Conservation (phyloP, 352 stramenopile species). For the Phytophthora crassamura region DNA sequence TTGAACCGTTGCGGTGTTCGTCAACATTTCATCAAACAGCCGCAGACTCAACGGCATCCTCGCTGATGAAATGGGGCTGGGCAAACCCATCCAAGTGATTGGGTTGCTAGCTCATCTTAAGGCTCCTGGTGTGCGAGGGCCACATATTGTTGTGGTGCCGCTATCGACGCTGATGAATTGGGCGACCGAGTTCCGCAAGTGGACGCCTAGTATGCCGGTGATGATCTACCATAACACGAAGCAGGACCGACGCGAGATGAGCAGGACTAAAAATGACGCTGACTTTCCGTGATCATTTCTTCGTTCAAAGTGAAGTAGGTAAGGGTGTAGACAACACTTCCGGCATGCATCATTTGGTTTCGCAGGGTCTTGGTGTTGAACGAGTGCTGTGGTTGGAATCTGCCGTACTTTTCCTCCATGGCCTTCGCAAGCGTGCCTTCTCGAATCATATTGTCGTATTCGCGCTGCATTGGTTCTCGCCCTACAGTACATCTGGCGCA, state of each 20-base stretch:
- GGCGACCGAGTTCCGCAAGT: slow-evolving; percentile 91
- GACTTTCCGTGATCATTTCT: slow-evolving; percentile 90
- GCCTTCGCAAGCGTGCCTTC: slow-evolving; percentile 87
- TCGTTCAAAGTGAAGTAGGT: slow-evolving; percentile 91
- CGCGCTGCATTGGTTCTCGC: slow-evolving; percentile 92
- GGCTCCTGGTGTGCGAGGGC: slow-evolving; percentile 88
- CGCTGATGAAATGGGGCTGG: slow-evolving; percentile 90
- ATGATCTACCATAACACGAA: slow-evolving; percentile 97
- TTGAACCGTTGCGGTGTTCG: no score
- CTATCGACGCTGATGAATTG: slow-evolving; percentile 99
- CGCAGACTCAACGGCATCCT: slow-evolving; percentile 94
- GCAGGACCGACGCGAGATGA: slow-evolving; percentile 53
- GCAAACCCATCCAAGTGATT: slow-evolving; percentile 94
- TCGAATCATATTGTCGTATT: slow-evolving; percentile 95
- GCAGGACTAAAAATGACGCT: slow-evolving; percentile 52
- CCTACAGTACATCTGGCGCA: slow-evolving; percentile 88
- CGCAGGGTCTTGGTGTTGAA: slow-evolving; percentile 64
- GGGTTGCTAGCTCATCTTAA: slow-evolving; percentile 95
- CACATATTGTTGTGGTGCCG: slow-evolving; percentile 98
- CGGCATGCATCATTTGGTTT: slow-evolving; percentile 84
- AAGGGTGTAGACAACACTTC: no score
- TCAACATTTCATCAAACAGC: no score
- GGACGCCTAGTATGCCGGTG: slow-evolving; percentile 91
- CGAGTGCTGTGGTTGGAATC: slow-evolving; percentile 46
- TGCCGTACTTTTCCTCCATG: slow-evolving; percentile 86